Evolutionary conservation across 2,329 filamentous ascomycete genomes (phyloP).

Genomic region (Colletotrichum karsti): DNA sequence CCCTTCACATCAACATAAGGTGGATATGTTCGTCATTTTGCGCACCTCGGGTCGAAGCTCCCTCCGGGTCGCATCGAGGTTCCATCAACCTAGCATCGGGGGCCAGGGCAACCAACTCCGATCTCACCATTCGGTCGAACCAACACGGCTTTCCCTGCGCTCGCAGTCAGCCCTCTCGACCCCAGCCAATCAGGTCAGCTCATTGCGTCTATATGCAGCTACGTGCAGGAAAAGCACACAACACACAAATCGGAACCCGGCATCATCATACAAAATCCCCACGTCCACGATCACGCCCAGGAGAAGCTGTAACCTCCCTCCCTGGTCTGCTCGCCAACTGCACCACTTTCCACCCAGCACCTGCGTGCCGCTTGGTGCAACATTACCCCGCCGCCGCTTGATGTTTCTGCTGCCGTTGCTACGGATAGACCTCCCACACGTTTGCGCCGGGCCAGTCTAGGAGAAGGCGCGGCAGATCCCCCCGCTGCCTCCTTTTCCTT

Average conservation of each 20-base stretch:
- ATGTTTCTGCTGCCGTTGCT: not conserved
- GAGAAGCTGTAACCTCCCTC: not conserved
- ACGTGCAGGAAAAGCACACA: constrained; percentile 17
- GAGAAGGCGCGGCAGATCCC: not conserved
- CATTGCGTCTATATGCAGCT: constrained; percentile 11
- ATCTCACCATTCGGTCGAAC: not conserved
- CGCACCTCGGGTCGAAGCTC: no score
- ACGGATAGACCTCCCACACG: not conserved
- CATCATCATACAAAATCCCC: constrained; percentile 13
- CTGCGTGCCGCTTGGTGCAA: not conserved
- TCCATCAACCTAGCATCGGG: not conserved
- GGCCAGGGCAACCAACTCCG: not conserved
- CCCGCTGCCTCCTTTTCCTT: not conserved
- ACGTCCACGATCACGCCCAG: not conserved
- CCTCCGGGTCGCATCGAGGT: no score
- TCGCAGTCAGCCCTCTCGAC: not conserved
- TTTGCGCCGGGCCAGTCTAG: not conserved
- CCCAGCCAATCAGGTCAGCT: constrained; percentile 10
- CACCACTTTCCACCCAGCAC: not conserved
- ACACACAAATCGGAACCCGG: constrained; percentile 15
- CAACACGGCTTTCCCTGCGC: not conserved
- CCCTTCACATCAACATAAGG: no score
- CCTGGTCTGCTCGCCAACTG: not conserved
- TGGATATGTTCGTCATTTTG: no score
- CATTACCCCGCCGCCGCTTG: not conserved